phyloP scores from a whole-genome alignment of 2,329 filamentous ascomycete genomes.

The Curvularia sp. region DNA sequence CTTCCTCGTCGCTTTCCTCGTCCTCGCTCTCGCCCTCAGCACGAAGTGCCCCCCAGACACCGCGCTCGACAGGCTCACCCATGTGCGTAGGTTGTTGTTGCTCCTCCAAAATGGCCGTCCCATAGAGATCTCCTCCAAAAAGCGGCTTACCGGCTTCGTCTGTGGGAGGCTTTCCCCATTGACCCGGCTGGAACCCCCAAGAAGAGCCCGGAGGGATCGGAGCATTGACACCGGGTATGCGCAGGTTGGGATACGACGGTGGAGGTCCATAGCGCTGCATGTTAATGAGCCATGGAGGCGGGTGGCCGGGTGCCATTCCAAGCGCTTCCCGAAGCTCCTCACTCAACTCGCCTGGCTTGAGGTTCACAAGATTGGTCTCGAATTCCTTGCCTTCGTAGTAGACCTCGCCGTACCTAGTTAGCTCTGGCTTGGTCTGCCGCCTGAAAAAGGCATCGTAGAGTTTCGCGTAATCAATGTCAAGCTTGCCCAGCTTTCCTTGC shows the following conservation, averaged over 20 bases:
- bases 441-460: constrained; percentile 98
- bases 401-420: constrained; percentile 97
- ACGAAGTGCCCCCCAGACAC: constrained; percentile 91
- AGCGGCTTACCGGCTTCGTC: constrained; percentile 92
- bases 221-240: constrained; percentile 92
- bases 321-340: constrained; percentile 91
- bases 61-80: constrained; percentile 84
- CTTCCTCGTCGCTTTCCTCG: constrained; percentile 65
- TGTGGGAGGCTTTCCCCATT: constrained; percentile 93
- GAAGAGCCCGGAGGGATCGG: constrained; percentile 86
- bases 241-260: constrained; percentile 92
- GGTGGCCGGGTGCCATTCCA: constrained; percentile 89
- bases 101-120: constrained; percentile 70
- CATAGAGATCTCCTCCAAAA: constrained; percentile 95
- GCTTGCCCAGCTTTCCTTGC: constrained; percentile 92
- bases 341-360: constrained; percentile 87
- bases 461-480: constrained; percentile 98
- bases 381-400: constrained; percentile 99
- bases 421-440: constrained; percentile 92
- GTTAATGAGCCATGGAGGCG: constrained; percentile 96
- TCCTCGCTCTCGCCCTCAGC: constrained; percentile 75
- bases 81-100: constrained; percentile 60
- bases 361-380: constrained; percentile 90
- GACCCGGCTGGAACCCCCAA: constrained; percentile 95
- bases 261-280: constrained; percentile 93